phyloP scores from a whole-genome alignment of 306 rosid genomes.

The Phaseolus lunatus region DNA sequence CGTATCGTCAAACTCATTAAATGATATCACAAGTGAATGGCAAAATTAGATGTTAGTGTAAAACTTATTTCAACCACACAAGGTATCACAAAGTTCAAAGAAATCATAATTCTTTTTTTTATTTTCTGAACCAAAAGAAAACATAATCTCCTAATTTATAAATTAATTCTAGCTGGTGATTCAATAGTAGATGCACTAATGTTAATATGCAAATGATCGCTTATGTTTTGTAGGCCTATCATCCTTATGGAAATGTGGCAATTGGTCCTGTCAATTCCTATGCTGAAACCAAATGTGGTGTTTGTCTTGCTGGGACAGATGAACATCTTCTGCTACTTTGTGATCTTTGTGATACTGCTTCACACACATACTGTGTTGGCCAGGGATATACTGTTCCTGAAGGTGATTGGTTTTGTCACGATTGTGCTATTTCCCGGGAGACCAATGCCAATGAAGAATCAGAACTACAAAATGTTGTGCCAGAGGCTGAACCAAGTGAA shows the following conservation, averaged over 20 bases:
- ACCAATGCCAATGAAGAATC: constrained; percentile 37
- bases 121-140: not conserved
- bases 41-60: not conserved
- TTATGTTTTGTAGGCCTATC: constrained; percentile 52
- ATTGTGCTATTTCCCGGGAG: constrained; percentile 58
- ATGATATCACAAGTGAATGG: not conserved
- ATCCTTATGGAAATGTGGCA: constrained; percentile 50
- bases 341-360: constrained; percentile 72
- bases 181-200: not conserved
- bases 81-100: not conserved
- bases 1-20: not conserved
- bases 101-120: not conserved
- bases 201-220: not conserved
- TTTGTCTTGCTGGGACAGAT: constrained; percentile 58
- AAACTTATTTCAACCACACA: not conserved
- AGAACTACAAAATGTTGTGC: constrained; percentile 35
- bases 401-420: constrained; percentile 89
- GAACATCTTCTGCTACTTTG: constrained; percentile 72
- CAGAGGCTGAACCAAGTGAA: constrained; percentile 31
- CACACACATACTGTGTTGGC: constrained; percentile 88
- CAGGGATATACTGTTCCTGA: constrained; percentile 75
- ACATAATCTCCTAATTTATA: not conserved
- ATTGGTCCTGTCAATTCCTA: constrained; percentile 54
- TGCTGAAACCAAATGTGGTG: constrained; percentile 57
- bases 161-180: not conserved